Evolutionary conservation across 1,284 basidiomycete species (phyloP), one percentile per base, ranked within the genome.

Genomic region (Cryptococcus sp.): DNA sequence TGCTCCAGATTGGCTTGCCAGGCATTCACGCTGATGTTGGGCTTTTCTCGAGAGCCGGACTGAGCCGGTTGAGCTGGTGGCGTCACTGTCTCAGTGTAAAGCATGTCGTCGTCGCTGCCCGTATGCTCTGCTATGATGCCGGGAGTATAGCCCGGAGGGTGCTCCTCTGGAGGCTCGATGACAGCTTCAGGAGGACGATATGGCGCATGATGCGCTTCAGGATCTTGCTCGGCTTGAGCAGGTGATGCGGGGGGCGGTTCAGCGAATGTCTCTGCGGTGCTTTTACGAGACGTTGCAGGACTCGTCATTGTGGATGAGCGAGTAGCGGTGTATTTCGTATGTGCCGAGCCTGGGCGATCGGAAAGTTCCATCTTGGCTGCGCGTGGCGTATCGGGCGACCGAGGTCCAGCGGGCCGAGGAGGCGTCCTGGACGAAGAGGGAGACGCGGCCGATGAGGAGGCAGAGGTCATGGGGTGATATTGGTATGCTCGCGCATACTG

Each of bases 141-240:
- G 0, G 73, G 72, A 0, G 71, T 61, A 53, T 66, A 70, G 16
- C 64, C 64, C 2, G 65, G 66, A 5, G 66, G 63, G 25, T 66
- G 53, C 38, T 75, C 75, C 19, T 74, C 73, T 17, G 63, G 46
- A 3, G 65, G 65, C 49, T 77, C 75, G 22, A 73, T 64, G 23
- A 77, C 73, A 1, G 71, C 65, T 57, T 77, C 75, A 19, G 75
- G 75, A 0, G 71, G 65, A 39, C 75, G 68, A 56, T 75, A 77
- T 0, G 66, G 66, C 5, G 67, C 63, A 39, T 69, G 64, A 22
- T 64, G 56, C 13, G 53, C 42, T 23, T 68, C 69, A 35, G 53
- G 49, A 8, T 65, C 61, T 3, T 50, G 23, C 39, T 50, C 49
- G n/a, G 42, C 44, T 22, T 47, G 47, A n/a, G 20, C 6, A 10